Evolutionary conservation across 192 early-diverging fungal species (phyloP).

Genomic region (Podila minutissima): DNA sequence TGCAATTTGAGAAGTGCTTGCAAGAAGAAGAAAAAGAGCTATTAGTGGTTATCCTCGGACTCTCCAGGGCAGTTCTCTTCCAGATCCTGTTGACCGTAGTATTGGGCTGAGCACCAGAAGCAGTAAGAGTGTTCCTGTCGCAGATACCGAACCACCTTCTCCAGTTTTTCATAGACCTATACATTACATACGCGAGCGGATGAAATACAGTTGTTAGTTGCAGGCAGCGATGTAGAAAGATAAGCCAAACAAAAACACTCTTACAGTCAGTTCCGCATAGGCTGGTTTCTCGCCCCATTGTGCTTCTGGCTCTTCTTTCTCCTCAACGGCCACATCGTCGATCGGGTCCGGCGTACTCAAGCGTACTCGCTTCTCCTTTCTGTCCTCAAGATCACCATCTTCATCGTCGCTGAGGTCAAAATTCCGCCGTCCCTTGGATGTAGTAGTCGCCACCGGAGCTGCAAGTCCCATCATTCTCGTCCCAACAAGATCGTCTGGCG

Average conservation of each 20-base stretch:
- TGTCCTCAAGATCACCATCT: conserved; percentile 16
- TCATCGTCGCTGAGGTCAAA: conserved; percentile 33
- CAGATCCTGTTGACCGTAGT: conserved; percentile 62
- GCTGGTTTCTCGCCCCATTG: conserved; percentile 39
- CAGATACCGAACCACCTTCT: conserved; percentile 58
- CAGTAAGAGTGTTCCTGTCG: conserved; percentile 68
- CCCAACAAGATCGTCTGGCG: conserved; percentile 36
- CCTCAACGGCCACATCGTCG: background rate
- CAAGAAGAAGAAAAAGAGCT: no score
- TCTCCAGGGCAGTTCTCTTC: conserved; percentile 67
- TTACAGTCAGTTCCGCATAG: conserved; percentile 28
- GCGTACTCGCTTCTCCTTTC: conserved; percentile 33
- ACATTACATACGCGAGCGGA: no score
- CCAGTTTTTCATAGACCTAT: conserved; percentile 61
- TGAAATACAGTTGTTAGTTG: no score
- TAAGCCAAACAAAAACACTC: background rate
- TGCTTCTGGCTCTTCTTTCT: conserved; percentile 40
- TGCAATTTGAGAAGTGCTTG: no score
- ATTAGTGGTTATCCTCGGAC: conserved; percentile 67
- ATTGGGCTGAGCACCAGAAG: conserved; percentile 73
- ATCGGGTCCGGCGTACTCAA: conserved; percentile 6
- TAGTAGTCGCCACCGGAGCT: background rate
- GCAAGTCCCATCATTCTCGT: conserved; percentile 35
- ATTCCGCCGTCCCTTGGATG: background rate
- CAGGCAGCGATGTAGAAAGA: background rate